These are phyloP conservation scores for Arthrobotrys megalospora DNA, from an alignment of 2,329 filamentous ascomycete species.

Conservation along the genomic window DNA sequence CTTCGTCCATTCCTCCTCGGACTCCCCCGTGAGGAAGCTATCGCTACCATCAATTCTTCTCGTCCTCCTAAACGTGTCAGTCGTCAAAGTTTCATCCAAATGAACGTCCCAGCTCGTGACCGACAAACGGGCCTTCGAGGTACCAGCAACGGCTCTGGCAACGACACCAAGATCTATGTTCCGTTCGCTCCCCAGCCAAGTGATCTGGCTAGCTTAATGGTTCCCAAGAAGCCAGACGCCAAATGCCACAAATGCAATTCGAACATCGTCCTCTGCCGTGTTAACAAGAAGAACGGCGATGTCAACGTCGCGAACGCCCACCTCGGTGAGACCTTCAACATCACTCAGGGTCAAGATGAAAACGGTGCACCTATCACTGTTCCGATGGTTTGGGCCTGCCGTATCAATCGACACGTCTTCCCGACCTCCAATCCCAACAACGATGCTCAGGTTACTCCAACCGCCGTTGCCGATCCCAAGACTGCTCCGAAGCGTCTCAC, in stretches of 20 bases:
- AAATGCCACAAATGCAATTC: slow-evolving; percentile 48
- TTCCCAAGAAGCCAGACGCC: slow-evolving; percentile 14
- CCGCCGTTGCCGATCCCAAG: not conserved
- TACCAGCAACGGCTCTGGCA: not conserved
- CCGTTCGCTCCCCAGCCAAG: slow-evolving; percentile 44
- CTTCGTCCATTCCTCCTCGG: slow-evolving; percentile 27
- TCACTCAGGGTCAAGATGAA: not conserved
- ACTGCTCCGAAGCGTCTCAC: slow-evolving; percentile 31
- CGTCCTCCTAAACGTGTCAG: not conserved
- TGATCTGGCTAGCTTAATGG: slow-evolving; percentile 27
- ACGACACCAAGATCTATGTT: slow-evolving; percentile 14
- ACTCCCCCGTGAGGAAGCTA: slow-evolving; percentile 7
- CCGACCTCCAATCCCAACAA: not conserved
- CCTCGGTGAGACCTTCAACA: slow-evolving; percentile 12
- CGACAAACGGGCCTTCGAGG: not conserved
- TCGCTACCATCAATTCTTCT: not conserved
- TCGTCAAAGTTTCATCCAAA: not conserved
- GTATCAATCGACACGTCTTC: slow-evolving; percentile 52
- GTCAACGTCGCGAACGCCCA: slow-evolving; percentile 32
- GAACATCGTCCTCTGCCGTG: slow-evolving; percentile 33
- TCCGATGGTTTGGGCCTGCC: slow-evolving; percentile 51
- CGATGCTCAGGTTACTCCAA: not conserved
- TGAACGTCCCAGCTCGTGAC: not conserved
- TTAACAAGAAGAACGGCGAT: slow-evolving; percentile 13
- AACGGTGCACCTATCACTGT: slow-evolving; percentile 19